A percentile compares a stretch with the other conserved stretches of the same genome.
Conservation (phyloP, 2,329 filamentous ascomycete genomes). For the Neobulgaria alba region DNA sequence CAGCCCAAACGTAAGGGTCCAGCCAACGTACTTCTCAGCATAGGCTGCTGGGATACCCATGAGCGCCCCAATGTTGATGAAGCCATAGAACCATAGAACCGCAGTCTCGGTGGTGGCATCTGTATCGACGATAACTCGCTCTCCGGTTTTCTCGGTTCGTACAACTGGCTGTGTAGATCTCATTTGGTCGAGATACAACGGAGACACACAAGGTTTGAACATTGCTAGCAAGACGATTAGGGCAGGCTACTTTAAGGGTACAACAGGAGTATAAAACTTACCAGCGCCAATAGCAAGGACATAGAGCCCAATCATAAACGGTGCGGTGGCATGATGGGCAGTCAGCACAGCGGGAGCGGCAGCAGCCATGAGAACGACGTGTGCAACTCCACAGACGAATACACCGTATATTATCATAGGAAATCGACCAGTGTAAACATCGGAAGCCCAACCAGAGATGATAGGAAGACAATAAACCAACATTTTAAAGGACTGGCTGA, state of each 20-base stretch:
- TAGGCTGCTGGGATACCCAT: conserved; percentile 37
- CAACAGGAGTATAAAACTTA: conserved; percentile 26
- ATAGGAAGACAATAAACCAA: conserved; percentile 44
- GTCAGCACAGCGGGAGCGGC: conserved; percentile 15
- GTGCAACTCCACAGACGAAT: conserved; percentile 49
- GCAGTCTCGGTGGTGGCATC: conserved; percentile 44
- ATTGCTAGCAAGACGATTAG: conserved; percentile 47
- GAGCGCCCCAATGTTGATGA: conserved; percentile 57
- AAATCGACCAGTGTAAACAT: conserved; percentile 58
- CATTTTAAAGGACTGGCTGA: conserved; percentile 39
- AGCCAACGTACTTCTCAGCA: conserved; percentile 39
- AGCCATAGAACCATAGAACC: conserved; percentile 50
- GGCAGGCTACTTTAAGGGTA: conserved; percentile 36
- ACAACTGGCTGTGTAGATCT: conserved; percentile 33
- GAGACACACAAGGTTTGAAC: conserved; percentile 63
- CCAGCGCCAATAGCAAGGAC: conserved; percentile 24
- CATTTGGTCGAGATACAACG: conserved; percentile 52
- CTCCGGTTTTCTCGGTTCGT: conserved; percentile 42
- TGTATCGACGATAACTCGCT: conserved; percentile 52
- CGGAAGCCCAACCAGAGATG: conserved; percentile 46
- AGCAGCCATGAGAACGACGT: conserved; percentile 44
- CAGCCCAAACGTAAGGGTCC: conserved; percentile 37
- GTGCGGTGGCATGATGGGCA: conserved; percentile 54
- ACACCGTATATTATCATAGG: conserved; percentile 45
- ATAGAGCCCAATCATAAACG: conserved; percentile 23